These are phyloP conservation scores for Pseudocercospora pini-densiflorae DNA, from an alignment of 2,329 filamentous ascomycete genomes.

Conservation along the genomic window DNA sequence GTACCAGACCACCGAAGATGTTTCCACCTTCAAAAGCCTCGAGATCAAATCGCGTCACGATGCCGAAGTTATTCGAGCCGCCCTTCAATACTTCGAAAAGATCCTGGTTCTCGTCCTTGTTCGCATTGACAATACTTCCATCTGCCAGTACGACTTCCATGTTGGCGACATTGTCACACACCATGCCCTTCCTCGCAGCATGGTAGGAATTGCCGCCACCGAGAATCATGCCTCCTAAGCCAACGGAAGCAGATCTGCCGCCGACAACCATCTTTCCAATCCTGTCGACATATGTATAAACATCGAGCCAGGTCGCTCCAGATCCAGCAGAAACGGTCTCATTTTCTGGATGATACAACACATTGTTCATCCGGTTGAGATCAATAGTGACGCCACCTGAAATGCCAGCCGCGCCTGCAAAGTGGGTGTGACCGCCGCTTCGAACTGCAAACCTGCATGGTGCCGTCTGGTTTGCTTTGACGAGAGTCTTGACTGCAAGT, in stretches of 20 bases:
- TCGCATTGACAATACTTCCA: constrained; percentile 30
- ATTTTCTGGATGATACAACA: constrained; percentile 19
- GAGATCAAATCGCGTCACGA: constrained; percentile 33
- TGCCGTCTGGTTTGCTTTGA: constrained; percentile 8
- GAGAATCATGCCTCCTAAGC: constrained; percentile 35
- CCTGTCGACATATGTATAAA: constrained; percentile 23
- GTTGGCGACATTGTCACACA: constrained; percentile 35
- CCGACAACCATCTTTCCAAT: constrained; percentile 26
- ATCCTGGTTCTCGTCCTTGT: constrained; percentile 25
- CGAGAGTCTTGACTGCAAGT: constrained; percentile 7
- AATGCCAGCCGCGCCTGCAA: constrained; percentile 30
- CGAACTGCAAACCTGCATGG: constrained; percentile 9
- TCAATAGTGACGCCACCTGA: constrained; percentile 33
- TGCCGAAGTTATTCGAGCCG: constrained; percentile 32
- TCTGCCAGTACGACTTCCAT: constrained; percentile 35
- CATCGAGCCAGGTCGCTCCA: constrained; percentile 24
- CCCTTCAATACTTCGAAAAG: constrained; percentile 32
- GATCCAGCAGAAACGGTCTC: constrained; percentile 42
- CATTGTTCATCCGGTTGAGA: constrained; percentile 25
- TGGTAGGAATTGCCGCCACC: constrained; percentile 38
- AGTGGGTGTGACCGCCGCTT: constrained; percentile 33
- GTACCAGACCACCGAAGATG: constrained; percentile 19
- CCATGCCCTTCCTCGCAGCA: constrained; percentile 31
- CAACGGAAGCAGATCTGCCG: constrained; percentile 30
- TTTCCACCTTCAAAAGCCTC: constrained; percentile 24